Evolutionary conservation across 2,329 filamentous ascomycete species (phyloP).

Genomic region (Fusarium sp.): DNA sequence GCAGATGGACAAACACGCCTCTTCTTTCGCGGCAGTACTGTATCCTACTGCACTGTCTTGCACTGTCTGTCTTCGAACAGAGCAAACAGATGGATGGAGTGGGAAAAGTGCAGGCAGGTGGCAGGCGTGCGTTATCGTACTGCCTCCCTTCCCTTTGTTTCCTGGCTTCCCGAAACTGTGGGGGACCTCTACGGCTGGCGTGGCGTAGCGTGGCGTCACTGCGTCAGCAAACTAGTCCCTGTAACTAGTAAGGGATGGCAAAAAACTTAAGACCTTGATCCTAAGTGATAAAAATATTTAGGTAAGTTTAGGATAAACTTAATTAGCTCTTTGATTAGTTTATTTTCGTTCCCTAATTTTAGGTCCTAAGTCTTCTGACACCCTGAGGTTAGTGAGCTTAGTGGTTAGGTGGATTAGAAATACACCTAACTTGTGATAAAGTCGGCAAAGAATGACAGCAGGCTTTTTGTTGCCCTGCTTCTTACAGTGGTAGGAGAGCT

Average conservation of each 20-base stretch:
- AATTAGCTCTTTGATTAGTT: no score
- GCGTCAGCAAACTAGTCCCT: slow-evolving; percentile 27
- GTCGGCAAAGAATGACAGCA: no score
- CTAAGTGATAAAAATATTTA: no score
- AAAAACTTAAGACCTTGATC: no score
- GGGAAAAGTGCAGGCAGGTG: background rate
- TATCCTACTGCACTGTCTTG: background rate
- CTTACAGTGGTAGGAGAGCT: no score
- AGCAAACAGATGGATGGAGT: slow-evolving; percentile 2
- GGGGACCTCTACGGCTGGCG: slow-evolving; percentile 33
- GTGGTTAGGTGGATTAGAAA: background rate
- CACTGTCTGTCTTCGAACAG: background rate
- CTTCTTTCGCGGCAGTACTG: slow-evolving; percentile 18
- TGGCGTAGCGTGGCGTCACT: slow-evolving; percentile 36
- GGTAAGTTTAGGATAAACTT: no score
- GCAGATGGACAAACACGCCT: slow-evolving; percentile 29
- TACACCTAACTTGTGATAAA: no score
- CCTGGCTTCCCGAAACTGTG: slow-evolving; percentile 3
- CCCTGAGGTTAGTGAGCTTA: background rate
- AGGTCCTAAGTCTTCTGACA: no score
- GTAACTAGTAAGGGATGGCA: slow-evolving; percentile 1
- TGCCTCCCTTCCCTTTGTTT: slow-evolving; percentile 15
- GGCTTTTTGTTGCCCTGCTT: no score
- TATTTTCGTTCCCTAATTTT: no score
- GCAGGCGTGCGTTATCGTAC: slow-evolving; percentile 30